phyloP scores from a whole-genome alignment of 768 basidiomycete genomes.

The Termitomyces titanicus region DNA sequence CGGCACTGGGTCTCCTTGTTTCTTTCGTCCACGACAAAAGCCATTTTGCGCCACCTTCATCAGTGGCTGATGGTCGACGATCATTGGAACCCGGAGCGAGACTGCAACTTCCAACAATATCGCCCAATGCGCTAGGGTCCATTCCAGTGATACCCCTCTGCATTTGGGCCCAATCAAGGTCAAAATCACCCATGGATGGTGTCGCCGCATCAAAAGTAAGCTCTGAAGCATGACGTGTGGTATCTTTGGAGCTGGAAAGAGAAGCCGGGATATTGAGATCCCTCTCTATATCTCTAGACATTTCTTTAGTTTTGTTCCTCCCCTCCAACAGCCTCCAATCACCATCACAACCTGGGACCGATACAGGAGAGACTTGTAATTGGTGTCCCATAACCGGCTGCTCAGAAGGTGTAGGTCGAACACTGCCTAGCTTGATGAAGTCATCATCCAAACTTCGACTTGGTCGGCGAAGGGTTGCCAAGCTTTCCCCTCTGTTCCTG shows the following conservation, averaged over 20 bases:
- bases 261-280: neutral
- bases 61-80: conserved; percentile 14
- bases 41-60: conserved; percentile 13
- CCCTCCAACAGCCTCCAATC: conserved; percentile 56
- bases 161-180: conserved; percentile 37
- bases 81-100: conserved; percentile 5
- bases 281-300: conserved; percentile 13
- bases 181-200: conserved; percentile 35
- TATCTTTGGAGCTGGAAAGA: neutral
- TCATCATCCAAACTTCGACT: conserved; percentile 61
- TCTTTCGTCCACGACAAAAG: conserved; percentile 19
- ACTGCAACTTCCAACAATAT: conserved; percentile 19
- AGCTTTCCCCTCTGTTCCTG: conserved; percentile 54
- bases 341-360: conserved; percentile 49
- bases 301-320: conserved; percentile 29
- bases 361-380: conserved; percentile 26
- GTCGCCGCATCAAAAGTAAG: neutral
- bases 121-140: conserved; percentile 23
- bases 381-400: conserved; percentile 11
- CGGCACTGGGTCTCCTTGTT: conserved; percentile 38
- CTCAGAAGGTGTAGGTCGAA: neutral
- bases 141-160: conserved; percentile 27
- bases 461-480: conserved; percentile 54
- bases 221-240: neutral
- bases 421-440: conserved; percentile 9